Conservation (phyloP, 2,329 filamentous ascomycete species). For the Ascochyta viciae-villosae region DNA sequence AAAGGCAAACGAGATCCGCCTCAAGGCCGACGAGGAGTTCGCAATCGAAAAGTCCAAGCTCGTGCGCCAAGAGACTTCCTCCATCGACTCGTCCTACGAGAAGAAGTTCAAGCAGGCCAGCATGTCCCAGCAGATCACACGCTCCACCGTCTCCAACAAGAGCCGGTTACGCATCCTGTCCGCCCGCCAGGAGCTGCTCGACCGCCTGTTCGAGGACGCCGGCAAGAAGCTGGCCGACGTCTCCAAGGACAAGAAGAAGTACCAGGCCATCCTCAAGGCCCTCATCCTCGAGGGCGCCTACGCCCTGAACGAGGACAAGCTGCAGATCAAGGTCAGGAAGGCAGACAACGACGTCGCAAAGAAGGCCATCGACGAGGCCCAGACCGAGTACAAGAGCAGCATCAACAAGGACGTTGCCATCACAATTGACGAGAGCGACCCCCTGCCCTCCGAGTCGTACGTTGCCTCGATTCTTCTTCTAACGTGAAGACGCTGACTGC, state of each 20-base stretch:
- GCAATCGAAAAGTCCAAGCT: slow-evolving; percentile 99
- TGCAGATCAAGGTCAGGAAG: slow-evolving; percentile 78
- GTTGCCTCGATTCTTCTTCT: slow-evolving; percentile 43
- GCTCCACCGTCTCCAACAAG: slow-evolving; percentile 95
- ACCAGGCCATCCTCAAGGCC: slow-evolving; percentile 77
- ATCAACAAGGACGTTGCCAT: slow-evolving; percentile 72
- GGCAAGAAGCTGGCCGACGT: slow-evolving; percentile 72
- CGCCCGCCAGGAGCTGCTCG: slow-evolving; percentile 88
- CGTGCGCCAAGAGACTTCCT: slow-evolving; percentile 89
- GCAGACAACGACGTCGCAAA: slow-evolving; percentile 77
- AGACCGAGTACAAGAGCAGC: slow-evolving; percentile 83
- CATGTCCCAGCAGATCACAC: slow-evolving; percentile 99
- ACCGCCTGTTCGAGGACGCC: slow-evolving; percentile 85
- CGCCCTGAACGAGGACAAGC: slow-evolving; percentile 80
- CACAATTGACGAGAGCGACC: slow-evolving; percentile 78
- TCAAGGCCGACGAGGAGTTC: slow-evolving; percentile 99
- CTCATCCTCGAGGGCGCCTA: slow-evolving; percentile 91
- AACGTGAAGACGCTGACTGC: slow-evolving; percentile 14
- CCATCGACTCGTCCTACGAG: slow-evolving; percentile 92
- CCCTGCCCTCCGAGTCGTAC: slow-evolving; percentile 83
- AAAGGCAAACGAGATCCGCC: slow-evolving; percentile 95
- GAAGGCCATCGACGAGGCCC: slow-evolving; percentile 78
- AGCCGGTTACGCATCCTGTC: slow-evolving; percentile 86
- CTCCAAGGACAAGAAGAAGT: slow-evolving; percentile 74
- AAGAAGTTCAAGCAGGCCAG: slow-evolving; percentile 99